phyloP scores from a whole-genome alignment of 768 basidiomycete genomes.

The Cystobasidium onofrii region DNA sequence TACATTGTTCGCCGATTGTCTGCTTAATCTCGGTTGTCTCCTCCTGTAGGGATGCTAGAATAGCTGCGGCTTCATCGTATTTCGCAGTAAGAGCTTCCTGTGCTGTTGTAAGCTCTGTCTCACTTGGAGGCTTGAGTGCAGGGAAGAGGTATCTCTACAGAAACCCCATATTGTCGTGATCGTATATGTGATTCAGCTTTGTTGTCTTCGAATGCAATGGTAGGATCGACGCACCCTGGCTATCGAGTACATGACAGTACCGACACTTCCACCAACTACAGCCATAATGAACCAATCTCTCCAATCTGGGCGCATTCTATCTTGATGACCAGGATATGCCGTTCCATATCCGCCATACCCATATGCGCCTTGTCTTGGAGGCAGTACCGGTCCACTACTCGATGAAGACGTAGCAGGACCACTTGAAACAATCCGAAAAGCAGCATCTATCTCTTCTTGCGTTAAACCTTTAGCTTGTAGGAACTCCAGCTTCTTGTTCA shows the following conservation, averaged over 20 bases:
- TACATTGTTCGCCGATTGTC: slow-evolving; percentile 68
- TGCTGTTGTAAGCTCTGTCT: slow-evolving; percentile 82
- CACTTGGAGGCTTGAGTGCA: slow-evolving; percentile 76
- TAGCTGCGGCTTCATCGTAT: slow-evolving; percentile 76
- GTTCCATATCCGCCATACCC: slow-evolving; percentile 4
- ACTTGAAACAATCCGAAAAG: slow-evolving; percentile 58
- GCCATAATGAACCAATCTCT: slow-evolving; percentile 97
- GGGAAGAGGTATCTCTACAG: slow-evolving; percentile 82
- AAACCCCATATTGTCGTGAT: background rate
- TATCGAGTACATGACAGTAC: slow-evolving; percentile 68
- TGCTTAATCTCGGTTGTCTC: slow-evolving; percentile 65
- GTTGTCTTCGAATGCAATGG: background rate
- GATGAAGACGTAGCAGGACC: background rate
- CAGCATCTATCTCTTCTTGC: slow-evolving; percentile 72
- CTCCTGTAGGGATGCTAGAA: slow-evolving; percentile 68
- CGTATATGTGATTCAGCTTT: background rate
- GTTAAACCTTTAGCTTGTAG: slow-evolving; percentile 90
- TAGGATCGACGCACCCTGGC: slow-evolving; percentile 56
- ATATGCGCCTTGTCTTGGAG: slow-evolving; percentile 35
- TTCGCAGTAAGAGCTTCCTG: slow-evolving; percentile 74
- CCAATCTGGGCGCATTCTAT: slow-evolving; percentile 62
- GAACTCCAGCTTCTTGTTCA: slow-evolving; percentile 81
- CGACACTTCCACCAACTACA: slow-evolving; percentile 74
- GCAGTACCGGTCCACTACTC: slow-evolving; percentile 31
- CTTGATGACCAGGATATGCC: background rate